Base-by-base conservation (phyloP, 768 basidiomycete species). In the Tulasnella sp. region DNA sequence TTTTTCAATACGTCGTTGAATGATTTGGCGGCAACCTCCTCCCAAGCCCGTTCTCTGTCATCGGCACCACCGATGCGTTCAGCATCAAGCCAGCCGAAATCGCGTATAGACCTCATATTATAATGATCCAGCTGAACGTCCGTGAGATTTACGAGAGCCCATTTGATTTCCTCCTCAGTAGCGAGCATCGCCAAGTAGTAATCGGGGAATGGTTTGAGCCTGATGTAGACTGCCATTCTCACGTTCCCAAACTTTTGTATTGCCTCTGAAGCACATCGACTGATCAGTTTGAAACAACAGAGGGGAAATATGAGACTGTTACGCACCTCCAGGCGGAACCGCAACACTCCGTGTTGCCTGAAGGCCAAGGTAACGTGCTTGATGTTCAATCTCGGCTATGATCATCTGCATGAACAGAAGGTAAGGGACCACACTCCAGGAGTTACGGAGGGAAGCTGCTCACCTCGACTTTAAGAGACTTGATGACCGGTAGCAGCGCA, bases 141-240 rank as follows among this genome's bases (percentile, higher is more conserved):
- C 24, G 79, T 79, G 11, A 85, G 79, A 22, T 91, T 91, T 77
- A 97, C 92, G 54, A 97, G 88, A 9, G 95, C 96, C 84, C 93
- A 96, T 73, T 91, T 91, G 83, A 96, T 93, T 76, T 92, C 90
- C 72, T 92, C 89, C 80, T 95, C 93, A 0, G 92, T 91, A 81
- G 96, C 90, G 60, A 96, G 92, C 37, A 97, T 89, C 16, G 95
- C 94, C 58, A 98, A 91, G 84, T 95, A 96, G 84, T 97, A 93
- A 72, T 87, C 89, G 0, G 93, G 92, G 84, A 94, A 95, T 80
- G 90, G 93, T 60, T 91, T 84, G 11, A 97, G 89, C 83, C 94
- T 92, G 81, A 96, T 93, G 85, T 92, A 96, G 37, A 96, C 88
- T 69, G 86, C 90, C 54, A 90, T 90, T 72, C 91, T 90, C 31